phyloP scores from a whole-genome alignment of 1,139 yeast genomes.

The Candida pseudoviswanathii region DNA sequence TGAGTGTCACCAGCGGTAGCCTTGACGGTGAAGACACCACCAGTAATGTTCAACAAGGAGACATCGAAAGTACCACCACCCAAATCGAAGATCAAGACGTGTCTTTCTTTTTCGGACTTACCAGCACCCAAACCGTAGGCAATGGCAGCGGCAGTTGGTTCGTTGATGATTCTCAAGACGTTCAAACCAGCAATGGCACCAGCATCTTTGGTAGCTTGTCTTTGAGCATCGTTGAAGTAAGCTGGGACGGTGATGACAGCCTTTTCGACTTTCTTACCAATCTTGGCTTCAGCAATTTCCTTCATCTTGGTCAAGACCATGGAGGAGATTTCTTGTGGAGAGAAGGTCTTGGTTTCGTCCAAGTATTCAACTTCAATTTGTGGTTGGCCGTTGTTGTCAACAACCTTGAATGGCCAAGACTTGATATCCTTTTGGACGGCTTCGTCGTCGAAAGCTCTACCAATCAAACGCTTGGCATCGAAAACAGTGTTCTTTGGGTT shows the following conservation, averaged over 20 bases:
- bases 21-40: slow-evolving; percentile 99
- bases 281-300: slow-evolving; percentile 96
- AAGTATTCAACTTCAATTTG: slow-evolving; percentile 90
- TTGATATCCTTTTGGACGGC: slow-evolving; percentile 94
- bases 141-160: slow-evolving; percentile 98
- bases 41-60: slow-evolving; percentile 93
- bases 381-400: slow-evolving; percentile 86
- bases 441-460: slow-evolving; percentile 89
- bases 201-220: slow-evolving; percentile 98
- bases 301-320: slow-evolving; percentile 98
- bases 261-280: slow-evolving; percentile 90
- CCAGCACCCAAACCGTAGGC: slow-evolving; percentile 98
- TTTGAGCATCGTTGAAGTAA: slow-evolving; percentile 95
- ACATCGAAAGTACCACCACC: slow-evolving; percentile 99
- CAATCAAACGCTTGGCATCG: slow-evolving; percentile 97
- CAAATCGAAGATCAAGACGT: slow-evolving; percentile 90
- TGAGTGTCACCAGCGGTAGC: slow-evolving; percentile 99
- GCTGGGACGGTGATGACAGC: slow-evolving; percentile 98
- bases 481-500: slow-evolving; percentile 96
- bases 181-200: slow-evolving; percentile 97
- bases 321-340: slow-evolving; percentile 96
- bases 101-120: slow-evolving; percentile 84
- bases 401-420: slow-evolving; percentile 96
- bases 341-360: slow-evolving; percentile 90
- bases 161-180: slow-evolving; percentile 95